These are phyloP conservation scores for Stachybotrys chartarum DNA, from an alignment of 2,329 filamentous ascomycete genomes.

Conservation along the genomic window DNA sequence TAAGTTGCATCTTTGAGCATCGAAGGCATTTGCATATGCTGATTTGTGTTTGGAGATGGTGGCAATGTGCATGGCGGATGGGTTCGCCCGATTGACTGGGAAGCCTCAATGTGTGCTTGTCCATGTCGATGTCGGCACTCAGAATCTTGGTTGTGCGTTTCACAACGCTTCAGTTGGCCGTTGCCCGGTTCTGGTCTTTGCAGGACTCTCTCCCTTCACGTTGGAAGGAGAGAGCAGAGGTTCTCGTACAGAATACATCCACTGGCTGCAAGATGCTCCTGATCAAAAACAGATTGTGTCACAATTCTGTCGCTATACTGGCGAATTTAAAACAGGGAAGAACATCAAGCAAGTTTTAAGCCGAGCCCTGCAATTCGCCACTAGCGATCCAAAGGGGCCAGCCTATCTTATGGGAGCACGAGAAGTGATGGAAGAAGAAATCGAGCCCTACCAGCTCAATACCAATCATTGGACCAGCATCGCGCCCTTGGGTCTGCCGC, in stretches of 20 bases:
- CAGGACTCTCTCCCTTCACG: constrained; percentile 68
- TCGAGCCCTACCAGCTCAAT: constrained; percentile 61
- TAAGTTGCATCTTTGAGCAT: constrained; percentile 19
- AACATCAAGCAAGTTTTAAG: constrained; percentile 87
- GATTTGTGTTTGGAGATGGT: constrained; percentile 54
- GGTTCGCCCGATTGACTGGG: constrained; percentile 63
- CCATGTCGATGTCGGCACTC: constrained; percentile 74
- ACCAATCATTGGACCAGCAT: constrained; percentile 65
- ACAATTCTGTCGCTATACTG: constrained; percentile 78
- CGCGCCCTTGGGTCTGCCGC: constrained; percentile 50
- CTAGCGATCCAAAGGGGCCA: constrained; percentile 66
- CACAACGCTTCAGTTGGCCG: constrained; percentile 71
- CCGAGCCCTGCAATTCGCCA: constrained; percentile 73
- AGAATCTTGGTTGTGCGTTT: constrained; percentile 66
- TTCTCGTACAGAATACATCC: constrained; percentile 71
- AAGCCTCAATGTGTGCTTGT: constrained; percentile 71
- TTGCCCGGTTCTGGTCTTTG: constrained; percentile 69
- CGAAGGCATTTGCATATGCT: neutral
- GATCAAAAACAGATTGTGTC: constrained; percentile 72
- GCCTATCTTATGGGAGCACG: constrained; percentile 71
- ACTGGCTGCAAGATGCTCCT: constrained; percentile 77
- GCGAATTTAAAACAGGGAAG: constrained; percentile 72
- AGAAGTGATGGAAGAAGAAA: constrained; percentile 80
- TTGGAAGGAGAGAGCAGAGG: constrained; percentile 69
- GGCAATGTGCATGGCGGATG: constrained; percentile 74